A percentile compares a stretch with the other conserved stretches of the same genome.
These are phyloP conservation scores for Perkinsus marinus DNA, from an alignment of 169 alveolate species.

Conservation along the genomic window DNA sequence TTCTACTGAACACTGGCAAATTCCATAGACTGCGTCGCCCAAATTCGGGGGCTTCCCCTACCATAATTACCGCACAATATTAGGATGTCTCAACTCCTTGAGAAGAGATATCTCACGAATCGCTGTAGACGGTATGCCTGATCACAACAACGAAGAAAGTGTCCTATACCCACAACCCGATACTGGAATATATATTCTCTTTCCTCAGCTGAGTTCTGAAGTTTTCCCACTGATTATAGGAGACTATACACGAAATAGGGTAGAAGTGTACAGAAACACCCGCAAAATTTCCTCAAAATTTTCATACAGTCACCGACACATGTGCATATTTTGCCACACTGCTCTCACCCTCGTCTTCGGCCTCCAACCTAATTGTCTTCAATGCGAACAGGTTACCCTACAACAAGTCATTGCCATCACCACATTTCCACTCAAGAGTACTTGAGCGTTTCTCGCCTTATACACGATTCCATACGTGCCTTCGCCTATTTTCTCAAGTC, in stretches of 20 bases:
- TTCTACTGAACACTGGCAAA: no score
- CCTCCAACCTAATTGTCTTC: conserved; percentile 91
- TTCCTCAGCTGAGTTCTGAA: no score
- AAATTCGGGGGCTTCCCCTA: no score
- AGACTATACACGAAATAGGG: no score
- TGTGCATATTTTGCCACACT: conserved; percentile 62
- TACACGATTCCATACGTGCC: conserved; percentile 98
- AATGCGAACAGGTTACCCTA: conserved; percentile 83
- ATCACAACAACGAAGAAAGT: neutral
- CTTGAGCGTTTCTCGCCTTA: conserved; percentile 71
- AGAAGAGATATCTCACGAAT: conserved; percentile 91
- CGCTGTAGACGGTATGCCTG: conserved; percentile 74
- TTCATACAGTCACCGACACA: conserved; percentile 9
- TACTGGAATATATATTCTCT: no score
- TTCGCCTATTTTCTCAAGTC: conserved; percentile 91
- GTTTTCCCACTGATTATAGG: no score
- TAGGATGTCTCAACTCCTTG: conserved; percentile 94
- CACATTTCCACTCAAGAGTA: conserved; percentile 46
- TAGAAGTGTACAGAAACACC: no score
- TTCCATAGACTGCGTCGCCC: no score
- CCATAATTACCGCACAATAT: conserved; percentile 62
- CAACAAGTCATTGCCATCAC: conserved; percentile 44
- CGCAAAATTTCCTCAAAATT: no score
- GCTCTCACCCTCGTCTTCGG: conserved; percentile 84
- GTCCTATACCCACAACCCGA: conserved; percentile 4